Percentiles rank a stretch among this genome's conserved stretches.
Evolutionary conservation across 495 filamentous ascomycete genomes (phyloP).

Genomic region (Penicillium tannophilum): DNA sequence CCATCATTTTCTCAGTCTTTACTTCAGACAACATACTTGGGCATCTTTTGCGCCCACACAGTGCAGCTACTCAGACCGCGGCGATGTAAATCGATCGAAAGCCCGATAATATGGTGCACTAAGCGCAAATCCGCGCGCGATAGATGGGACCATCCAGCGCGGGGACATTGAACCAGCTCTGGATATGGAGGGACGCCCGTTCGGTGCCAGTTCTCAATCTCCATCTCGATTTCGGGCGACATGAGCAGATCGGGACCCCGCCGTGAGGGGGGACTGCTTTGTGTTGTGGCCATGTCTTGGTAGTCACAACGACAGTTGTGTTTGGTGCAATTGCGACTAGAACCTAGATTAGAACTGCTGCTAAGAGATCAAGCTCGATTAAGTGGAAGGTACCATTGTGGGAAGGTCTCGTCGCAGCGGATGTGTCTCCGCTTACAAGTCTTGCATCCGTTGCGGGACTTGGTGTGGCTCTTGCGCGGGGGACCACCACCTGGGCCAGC

Average conservation of each 20-base stretch:
- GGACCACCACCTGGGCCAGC: conserved; percentile 55
- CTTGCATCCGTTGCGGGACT: conserved; percentile 95
- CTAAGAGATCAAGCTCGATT: background rate
- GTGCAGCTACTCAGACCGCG: conserved; percentile 79
- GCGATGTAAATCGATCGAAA: conserved; percentile 78
- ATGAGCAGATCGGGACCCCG: conserved; percentile 78
- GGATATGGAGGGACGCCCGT: conserved; percentile 88
- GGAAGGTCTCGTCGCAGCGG: conserved; percentile 94
- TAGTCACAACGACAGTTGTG: conserved; percentile 98
- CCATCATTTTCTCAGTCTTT: background rate
- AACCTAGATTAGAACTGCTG: conserved; percentile 8
- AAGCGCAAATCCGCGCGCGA: conserved; percentile 79
- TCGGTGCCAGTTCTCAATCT: conserved; percentile 79
- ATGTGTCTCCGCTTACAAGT: conserved; percentile 98
- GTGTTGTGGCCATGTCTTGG: conserved; percentile 70
- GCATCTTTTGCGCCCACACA: conserved; percentile 89
- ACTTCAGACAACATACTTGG: conserved; percentile 66
- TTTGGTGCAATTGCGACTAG: conserved; percentile 95
- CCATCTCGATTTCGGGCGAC: conserved; percentile 77
- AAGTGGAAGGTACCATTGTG: conserved; percentile 75
- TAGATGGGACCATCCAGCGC: conserved; percentile 58
- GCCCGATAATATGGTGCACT: conserved; percentile 86
- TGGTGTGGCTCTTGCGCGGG: conserved; percentile 82
- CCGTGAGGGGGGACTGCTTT: conserved; percentile 66
- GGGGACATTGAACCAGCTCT: conserved; percentile 70